Evolutionary conservation across 768 basidiomycete species (phyloP).

Genomic region (Coprinopsis marcescibilis): DNA sequence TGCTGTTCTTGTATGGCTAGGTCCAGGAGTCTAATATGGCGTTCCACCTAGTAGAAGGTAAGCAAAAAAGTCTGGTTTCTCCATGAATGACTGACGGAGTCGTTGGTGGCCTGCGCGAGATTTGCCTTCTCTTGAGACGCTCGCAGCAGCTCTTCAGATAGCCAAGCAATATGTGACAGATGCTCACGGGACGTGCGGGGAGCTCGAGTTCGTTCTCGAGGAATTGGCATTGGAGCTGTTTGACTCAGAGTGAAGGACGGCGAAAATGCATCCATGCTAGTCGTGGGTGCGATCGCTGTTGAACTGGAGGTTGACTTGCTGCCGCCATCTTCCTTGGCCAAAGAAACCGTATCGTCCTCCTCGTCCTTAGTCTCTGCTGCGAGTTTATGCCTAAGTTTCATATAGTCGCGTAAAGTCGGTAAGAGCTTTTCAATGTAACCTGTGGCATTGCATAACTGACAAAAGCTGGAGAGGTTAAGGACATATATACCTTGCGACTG

Average conservation of each 20-base stretch:
- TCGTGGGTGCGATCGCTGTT: no score
- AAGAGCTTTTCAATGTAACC: constrained; percentile 34
- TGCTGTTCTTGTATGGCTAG: constrained; percentile 50
- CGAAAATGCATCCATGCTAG: no score
- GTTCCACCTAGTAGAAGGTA: constrained; percentile 5
- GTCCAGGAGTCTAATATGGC: constrained; percentile 74
- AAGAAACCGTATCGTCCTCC: background rate
- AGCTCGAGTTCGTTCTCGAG: constrained; percentile 16
- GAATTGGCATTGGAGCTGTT: constrained; percentile 15
- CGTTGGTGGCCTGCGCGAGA: constrained; percentile 63
- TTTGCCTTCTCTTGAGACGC: constrained; percentile 76
- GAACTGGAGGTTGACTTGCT: no score
- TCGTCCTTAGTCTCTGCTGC: background rate
- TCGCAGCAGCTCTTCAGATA: constrained; percentile 54
- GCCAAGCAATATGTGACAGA: constrained; percentile 51
- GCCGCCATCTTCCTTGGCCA: background rate
- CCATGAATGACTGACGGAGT: constrained; percentile 45
- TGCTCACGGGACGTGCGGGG: constrained; percentile 41
- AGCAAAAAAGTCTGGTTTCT: background rate
- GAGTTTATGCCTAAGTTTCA: constrained; percentile 22
- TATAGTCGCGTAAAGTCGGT: constrained; percentile 43
- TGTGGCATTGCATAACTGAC: constrained; percentile 8
- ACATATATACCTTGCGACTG: constrained; percentile 45
- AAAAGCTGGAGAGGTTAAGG: background rate
- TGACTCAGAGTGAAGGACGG: background rate